Conservation (phyloP, 23 red algal species). For the Gracilariopsis chorda region DNA sequence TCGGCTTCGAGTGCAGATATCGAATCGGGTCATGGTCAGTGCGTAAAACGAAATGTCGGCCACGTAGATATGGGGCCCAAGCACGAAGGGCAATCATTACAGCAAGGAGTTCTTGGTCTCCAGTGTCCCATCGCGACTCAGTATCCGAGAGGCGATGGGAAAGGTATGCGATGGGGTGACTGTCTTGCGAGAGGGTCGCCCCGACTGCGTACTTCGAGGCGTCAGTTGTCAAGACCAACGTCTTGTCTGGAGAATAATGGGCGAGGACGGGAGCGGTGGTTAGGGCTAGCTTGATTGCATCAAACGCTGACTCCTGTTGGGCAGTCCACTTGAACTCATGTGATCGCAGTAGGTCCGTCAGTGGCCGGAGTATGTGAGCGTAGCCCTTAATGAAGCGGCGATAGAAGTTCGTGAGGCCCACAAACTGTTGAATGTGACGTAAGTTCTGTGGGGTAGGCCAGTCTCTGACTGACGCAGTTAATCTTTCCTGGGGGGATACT, state of each 20-base stretch:
- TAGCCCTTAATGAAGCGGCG: too few relatives aligned
- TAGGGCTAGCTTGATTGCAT: background rate
- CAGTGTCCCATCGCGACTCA: background rate
- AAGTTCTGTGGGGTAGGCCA: too few relatives aligned
- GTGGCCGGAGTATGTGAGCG: too few relatives aligned
- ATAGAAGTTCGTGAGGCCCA: too few relatives aligned
- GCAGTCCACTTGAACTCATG: too few relatives aligned
- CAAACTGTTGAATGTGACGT: too few relatives aligned
- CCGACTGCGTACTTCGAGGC: slow-evolving; percentile 17
- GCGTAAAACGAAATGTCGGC: background rate
- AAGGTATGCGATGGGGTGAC: too few relatives aligned
- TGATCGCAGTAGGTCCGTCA: too few relatives aligned
- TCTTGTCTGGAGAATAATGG: background rate
- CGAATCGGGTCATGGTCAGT: background rate
- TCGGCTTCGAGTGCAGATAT: slow-evolving; percentile 29
- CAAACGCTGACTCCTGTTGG: too few relatives aligned
- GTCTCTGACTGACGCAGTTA: too few relatives aligned
- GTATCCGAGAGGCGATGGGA: background rate
- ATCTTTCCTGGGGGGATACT: too few relatives aligned
- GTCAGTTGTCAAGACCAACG: background rate
- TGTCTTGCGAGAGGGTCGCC: background rate
- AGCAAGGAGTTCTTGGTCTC: background rate
- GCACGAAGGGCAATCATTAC: background rate
- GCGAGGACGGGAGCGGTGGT: background rate
- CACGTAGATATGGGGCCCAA: background rate